phyloP scores from a whole-genome alignment of 2,329 filamentous ascomycete species.

The Bretziella fagacearum region DNA sequence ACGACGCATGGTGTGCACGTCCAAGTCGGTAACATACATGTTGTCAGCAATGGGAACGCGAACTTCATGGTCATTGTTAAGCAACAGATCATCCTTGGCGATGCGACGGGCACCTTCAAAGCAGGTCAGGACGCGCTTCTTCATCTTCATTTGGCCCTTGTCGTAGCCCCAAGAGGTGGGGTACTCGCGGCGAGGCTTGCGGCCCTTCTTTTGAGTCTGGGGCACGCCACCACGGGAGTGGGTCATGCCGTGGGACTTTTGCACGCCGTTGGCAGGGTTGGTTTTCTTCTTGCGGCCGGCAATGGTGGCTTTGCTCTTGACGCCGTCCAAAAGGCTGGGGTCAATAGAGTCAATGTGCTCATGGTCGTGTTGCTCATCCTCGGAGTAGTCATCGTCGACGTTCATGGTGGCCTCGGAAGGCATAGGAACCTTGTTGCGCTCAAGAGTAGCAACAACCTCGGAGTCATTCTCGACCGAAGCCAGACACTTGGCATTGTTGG shows the following conservation, averaged over 20 bases:
- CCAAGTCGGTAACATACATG: constrained; percentile 79
- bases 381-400: constrained; percentile 38
- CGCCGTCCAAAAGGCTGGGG: constrained; percentile 31
- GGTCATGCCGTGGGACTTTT: constrained; percentile 56
- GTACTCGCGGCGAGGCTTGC: constrained; percentile 87
- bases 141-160: constrained; percentile 90
- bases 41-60: constrained; percentile 64
- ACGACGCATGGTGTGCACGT: constrained; percentile 74
- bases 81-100: constrained; percentile 98
- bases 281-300: constrained; percentile 36
- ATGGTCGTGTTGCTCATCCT: constrained; percentile 29
- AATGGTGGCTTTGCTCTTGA: constrained; percentile 27
- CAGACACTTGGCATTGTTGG: constrained; percentile 49
- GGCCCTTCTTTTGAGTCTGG: constrained; percentile 43
- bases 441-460: constrained; percentile 43
- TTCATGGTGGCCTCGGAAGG: constrained; percentile 31
- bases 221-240: constrained; percentile 59
- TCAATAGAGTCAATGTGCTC: constrained; percentile 17
- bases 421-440: constrained; percentile 43
- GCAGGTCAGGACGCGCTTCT: constrained; percentile 86
- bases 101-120: constrained; percentile 78
- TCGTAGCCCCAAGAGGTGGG: constrained; percentile 87
- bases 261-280: constrained; percentile 39
- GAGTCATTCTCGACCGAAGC: constrained; percentile 48
- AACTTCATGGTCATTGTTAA: constrained; percentile 86